Base-by-base conservation (phyloP, 768 basidiomycete genomes). In the Leccinum rimulosum region DNA sequence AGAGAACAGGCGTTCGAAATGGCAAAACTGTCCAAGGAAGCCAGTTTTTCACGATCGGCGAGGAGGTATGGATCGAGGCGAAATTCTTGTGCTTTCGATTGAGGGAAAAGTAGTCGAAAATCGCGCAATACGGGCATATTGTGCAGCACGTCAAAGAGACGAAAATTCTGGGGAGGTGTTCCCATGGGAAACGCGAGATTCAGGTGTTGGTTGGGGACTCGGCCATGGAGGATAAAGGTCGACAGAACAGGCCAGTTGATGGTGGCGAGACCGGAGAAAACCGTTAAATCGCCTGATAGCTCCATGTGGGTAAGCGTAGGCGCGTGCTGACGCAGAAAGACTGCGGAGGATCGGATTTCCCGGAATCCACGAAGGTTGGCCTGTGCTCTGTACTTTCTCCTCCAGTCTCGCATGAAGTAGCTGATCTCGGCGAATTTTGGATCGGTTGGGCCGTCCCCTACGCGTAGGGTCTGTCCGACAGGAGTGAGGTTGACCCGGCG, bases 321-420 rank as follows among this genome's bases (percentile, higher is more conserved):
- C 0, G 73, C 69, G 30, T 75, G 71, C 52, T 65, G 65, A 55
- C 71, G 70, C 17, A 74, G 40, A 40, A 75, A 73, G 35, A 66
- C 66, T 0, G 64, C 64, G 9, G 71, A 68, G 11, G 73, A 71
- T 35, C 69, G 68, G 6, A 70, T 64, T 50, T 74, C 73, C 58
- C 67, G 61, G 25, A 52, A 63, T 3, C 72, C 70, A 14, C 74
- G 73, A 45, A 66, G 61, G 55, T 65, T 66, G 3, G 69, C 66
- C 38, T 74, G 73, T 0, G 68, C 63, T 51, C 71, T 75, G 55
- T 74, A 70, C 45, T 74, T 74, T 62, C 71, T 71, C 55, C 73
- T 63, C 73, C 73, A 74, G 40, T 73, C 74, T 0, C 73, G 69
- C 64, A 74, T 74, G 12, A 70, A 75, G 62, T 74, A 74, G 25